Conservation (phyloP, 768 basidiomycete genomes). For the Leccinum sublutescens region DNA sequence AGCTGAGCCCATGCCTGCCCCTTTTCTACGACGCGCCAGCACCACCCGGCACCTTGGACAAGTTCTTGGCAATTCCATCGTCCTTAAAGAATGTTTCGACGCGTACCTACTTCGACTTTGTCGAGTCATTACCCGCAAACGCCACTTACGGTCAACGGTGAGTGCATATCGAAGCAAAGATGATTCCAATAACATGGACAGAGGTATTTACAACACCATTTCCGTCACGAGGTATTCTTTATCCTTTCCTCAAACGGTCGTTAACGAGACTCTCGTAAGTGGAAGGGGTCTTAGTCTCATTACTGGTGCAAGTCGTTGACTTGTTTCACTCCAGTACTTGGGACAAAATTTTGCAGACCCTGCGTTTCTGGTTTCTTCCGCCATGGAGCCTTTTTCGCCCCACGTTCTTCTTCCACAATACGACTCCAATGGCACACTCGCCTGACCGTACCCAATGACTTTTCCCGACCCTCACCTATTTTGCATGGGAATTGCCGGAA, state of each 20-base stretch:
- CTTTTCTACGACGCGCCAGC: neutral
- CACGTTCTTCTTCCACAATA: no score
- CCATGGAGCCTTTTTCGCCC: no score
- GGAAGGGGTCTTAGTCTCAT: no score
- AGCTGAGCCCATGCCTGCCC: no score
- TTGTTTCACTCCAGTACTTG: no score
- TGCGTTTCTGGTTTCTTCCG: no score
- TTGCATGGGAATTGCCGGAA: neutral
- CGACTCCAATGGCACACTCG: conserved; percentile 32
- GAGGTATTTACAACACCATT: neutral
- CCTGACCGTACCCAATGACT: conserved; percentile 34
- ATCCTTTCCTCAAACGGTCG: conserved; percentile 12
- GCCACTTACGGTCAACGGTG: neutral
- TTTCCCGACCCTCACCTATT: conserved; percentile 34
- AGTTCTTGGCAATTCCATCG: neutral
- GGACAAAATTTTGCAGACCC: no score
- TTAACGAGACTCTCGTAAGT: conserved; percentile 10
- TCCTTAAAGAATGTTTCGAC: neutral
- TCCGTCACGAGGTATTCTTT: conserved; percentile 1
- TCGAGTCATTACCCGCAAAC: neutral
- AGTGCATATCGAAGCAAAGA: neutral
- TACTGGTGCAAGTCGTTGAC: no score
- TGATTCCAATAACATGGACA: neutral
- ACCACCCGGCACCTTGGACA: neutral
- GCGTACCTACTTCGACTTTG: conserved; percentile 7